These are phyloP conservation scores for Neurospora sp. DNA, from an alignment of 495 filamentous ascomycete species.

Conservation along the genomic window DNA sequence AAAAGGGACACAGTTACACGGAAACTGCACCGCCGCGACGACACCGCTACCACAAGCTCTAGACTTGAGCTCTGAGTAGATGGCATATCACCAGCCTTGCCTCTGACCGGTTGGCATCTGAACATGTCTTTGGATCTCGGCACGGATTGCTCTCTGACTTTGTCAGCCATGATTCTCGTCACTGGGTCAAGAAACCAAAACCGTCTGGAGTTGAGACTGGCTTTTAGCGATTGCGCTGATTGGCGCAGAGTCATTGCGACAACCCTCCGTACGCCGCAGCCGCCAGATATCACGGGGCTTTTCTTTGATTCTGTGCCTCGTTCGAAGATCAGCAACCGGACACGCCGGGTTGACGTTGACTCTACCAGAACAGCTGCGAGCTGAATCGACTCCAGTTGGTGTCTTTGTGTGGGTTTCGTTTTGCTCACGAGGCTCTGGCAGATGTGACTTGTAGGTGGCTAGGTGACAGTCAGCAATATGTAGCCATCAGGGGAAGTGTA, in stretches of 20 bases:
- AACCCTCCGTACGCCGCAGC: not conserved
- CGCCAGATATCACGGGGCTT: not conserved
- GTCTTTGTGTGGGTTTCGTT: not conserved
- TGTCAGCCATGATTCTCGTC: not conserved
- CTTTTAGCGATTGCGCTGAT: not conserved
- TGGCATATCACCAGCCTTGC: not conserved
- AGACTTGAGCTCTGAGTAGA: not conserved
- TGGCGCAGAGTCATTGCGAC: not conserved
- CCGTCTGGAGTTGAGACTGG: not conserved
- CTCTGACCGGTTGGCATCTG: not conserved
- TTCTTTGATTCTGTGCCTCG: not conserved
- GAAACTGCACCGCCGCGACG: not conserved
- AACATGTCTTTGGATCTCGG: not conserved
- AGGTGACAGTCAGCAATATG: not conserved
- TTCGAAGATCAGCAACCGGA: not conserved
- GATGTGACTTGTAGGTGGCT: not conserved
- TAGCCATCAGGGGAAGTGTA: not conserved
- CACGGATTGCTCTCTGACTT: not conserved
- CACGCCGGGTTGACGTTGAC: not conserved
- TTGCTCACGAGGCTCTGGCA: not conserved
- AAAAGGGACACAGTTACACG: not conserved
- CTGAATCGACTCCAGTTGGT: not conserved
- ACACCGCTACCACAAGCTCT: not conserved
- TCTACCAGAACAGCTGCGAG: not conserved
- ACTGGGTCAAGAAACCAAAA: not conserved